Conservation (phyloP, 306 rosid species). For the Quercus parvula region DNA sequence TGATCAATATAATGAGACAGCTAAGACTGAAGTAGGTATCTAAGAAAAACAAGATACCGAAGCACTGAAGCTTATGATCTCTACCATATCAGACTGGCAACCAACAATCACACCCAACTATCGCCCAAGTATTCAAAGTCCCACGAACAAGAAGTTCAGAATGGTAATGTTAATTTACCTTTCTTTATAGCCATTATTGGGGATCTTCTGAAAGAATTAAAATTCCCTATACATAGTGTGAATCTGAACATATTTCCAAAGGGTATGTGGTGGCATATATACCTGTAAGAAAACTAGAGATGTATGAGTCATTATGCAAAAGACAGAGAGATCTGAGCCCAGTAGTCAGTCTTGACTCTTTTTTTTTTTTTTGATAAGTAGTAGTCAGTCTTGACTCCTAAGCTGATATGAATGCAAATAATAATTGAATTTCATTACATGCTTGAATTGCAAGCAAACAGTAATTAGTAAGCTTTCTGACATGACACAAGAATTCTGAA, state of each 20-base stretch:
- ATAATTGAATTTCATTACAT: slow-evolving; percentile 7
- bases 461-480: neutral
- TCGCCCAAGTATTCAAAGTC: neutral
- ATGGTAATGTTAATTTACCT: slow-evolving; percentile 40
- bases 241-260: slow-evolving; percentile 40
- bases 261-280: slow-evolving; percentile 37
- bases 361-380: too few species aligned
- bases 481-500: neutral
- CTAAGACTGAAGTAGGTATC: neutral
- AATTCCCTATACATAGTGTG: slow-evolving; percentile 41
- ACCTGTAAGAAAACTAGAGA: slow-evolving; percentile 48
- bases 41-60: neutral
- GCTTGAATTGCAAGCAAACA: slow-evolving; percentile 6
- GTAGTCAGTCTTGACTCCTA: neutral
- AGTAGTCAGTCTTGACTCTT: neutral
- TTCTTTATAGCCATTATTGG: slow-evolving; percentile 41
- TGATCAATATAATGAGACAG: neutral
- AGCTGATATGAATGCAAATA: neutral
- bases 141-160: slow-evolving; percentile 6
- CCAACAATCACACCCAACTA: neutral
- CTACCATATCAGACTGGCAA: neutral
- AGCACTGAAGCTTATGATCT: neutral
- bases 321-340: neutral
- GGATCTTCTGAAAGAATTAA: slow-evolving; percentile 45
- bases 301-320: slow-evolving; percentile 13